Percentiles rank a stretch among this genome's conserved stretches.
These are phyloP conservation scores for Colletotrichum plurivorum DNA, from an alignment of 2,329 filamentous ascomycete genomes.

Conservation along the genomic window DNA sequence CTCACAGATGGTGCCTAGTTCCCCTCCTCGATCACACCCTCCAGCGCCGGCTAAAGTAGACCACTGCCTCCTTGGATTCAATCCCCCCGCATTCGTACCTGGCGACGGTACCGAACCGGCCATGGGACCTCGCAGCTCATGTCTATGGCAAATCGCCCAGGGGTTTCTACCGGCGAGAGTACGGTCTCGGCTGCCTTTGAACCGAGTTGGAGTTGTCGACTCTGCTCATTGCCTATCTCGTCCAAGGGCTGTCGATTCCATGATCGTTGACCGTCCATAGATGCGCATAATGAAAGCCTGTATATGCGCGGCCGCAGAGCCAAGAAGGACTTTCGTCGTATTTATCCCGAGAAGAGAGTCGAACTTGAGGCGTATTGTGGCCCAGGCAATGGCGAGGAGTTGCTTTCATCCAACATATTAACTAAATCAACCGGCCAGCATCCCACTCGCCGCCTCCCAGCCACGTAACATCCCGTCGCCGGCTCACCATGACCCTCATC, in stretches of 20 bases:
- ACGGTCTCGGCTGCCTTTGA: background rate
- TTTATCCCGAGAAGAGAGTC: background rate
- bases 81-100: background rate
- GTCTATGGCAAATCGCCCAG: background rate
- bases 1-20: background rate
- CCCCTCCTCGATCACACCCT: constrained; percentile 3
- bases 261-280: too few species aligned
- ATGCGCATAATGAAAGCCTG: too few species aligned
- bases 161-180: background rate
- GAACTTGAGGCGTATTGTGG: background rate
- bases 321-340: background rate
- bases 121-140: background rate
- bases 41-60: constrained; percentile 1
- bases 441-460: background rate
- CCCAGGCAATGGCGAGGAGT: too few species aligned
- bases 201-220: background rate
- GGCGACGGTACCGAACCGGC: background rate
- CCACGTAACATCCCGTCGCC: background rate
- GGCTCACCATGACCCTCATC: background rate
- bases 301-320: too few species aligned
- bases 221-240: too few species aligned
- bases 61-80: background rate
- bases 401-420: background rate
- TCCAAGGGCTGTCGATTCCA: too few species aligned
- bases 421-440: background rate